Conservation (phyloP, 106 monocot species). For the Apostasia ramifera region DNA sequence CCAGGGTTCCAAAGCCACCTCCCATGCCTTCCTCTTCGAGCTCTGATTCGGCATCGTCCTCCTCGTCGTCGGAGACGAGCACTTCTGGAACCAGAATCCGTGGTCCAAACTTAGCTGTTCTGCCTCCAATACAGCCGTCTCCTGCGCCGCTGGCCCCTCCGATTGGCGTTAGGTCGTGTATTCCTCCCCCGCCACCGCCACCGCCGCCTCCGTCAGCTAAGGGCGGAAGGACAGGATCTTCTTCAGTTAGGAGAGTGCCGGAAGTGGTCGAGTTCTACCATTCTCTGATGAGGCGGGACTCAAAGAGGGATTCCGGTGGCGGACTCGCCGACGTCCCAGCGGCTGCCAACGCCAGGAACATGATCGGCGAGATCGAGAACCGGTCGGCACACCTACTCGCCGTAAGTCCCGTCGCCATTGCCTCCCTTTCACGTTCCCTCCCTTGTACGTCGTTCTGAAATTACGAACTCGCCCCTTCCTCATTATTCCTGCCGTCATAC, state of each 20-base stretch:
- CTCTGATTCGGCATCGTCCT: conserved; percentile 14
- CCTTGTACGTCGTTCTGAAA: not conserved
- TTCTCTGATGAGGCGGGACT: conserved; percentile 84
- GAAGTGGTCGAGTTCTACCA: conserved; percentile 99
- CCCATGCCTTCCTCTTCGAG: conserved; percentile 43
- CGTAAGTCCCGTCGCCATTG: conserved; percentile 37
- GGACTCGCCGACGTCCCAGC: conserved; percentile 29
- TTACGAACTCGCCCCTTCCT: conserved; percentile 6
- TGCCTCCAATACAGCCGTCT: conserved; percentile 25
- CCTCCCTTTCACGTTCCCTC: not conserved
- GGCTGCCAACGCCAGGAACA: conserved; percentile 55
- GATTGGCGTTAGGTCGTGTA: not conserved
- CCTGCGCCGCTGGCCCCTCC: conserved; percentile 11
- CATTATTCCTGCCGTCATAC: not conserved
- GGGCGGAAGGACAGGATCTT: conserved; percentile 13
- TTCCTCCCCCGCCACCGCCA: conserved; percentile 35
- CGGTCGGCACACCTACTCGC: conserved; percentile 92
- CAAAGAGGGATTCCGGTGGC: conserved; percentile 46
- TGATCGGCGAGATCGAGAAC: conserved; percentile 99
- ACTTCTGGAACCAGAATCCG: not conserved
- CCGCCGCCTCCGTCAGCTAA: conserved; percentile 46
- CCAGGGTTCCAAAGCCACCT: conserved; percentile 68
- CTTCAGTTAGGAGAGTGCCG: conserved; percentile 64
- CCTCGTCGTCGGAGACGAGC: conserved; percentile 27
- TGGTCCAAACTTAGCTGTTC: conserved; percentile 5